These are phyloP conservation scores for Botrytis fabae DNA, from an alignment of 2,329 filamentous ascomycete species.

Conservation along the genomic window DNA sequence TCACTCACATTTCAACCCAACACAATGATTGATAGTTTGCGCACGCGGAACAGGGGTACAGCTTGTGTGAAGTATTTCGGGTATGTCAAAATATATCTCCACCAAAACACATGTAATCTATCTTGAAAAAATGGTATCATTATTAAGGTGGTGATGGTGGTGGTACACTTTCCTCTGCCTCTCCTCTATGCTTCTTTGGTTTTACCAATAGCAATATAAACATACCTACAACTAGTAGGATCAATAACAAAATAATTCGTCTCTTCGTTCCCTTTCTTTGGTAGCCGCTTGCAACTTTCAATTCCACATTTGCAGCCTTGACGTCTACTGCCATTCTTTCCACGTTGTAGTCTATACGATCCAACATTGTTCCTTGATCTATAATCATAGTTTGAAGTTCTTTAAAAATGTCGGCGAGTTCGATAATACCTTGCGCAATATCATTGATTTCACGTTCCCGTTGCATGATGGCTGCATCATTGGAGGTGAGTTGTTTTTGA, in stretches of 20 bases:
- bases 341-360: conserved; percentile 97
- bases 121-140: conserved; percentile 1
- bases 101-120: background rate
- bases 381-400: conserved; percentile 96
- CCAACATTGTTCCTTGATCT: conserved; percentile 85
- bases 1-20: background rate
- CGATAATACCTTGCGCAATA: conserved; percentile 97
- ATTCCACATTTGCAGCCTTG: conserved; percentile 88
- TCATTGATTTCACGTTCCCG: conserved; percentile 96
- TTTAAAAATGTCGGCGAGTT: conserved; percentile 93
- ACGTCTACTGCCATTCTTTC: conserved; percentile 94
- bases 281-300: conserved; percentile 84
- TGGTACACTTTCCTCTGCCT: conserved; percentile 34
- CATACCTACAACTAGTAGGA: conserved; percentile 80
- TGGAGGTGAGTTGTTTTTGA: conserved; percentile 66
- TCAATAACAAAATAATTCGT: conserved; percentile 86
- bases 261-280: conserved; percentile 86
- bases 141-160: conserved; percentile 30
- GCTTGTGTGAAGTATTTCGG: background rate
- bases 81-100: background rate
- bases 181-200: conserved; percentile 37
- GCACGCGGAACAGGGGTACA: no score
- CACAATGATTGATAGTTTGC: background rate
- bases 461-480: conserved; percentile 83
- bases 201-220: conserved; percentile 84